Conservation (phyloP, 73 alveolate genomes). For the Durusdinium trenchii region DNA sequence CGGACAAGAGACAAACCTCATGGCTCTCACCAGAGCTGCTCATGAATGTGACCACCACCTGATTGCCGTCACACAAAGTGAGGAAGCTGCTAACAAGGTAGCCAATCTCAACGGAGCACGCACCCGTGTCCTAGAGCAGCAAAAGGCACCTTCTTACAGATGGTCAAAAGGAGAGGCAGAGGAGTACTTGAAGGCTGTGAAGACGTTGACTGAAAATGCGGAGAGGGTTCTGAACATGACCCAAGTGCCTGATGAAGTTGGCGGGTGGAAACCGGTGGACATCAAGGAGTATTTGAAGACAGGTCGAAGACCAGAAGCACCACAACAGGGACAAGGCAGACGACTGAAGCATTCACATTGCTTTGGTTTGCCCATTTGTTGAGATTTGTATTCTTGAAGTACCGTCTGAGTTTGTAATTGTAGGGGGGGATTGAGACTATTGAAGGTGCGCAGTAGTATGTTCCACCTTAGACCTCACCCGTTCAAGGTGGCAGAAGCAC, state of each 20-base stretch:
- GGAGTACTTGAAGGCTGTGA: neutral
- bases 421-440: neutral
- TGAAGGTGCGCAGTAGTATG: neutral
- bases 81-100: conserved; percentile 31
- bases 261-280: conserved; percentile 61
- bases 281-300: conserved; percentile 28
- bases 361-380: conserved; percentile 16
- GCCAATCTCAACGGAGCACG: conserved; percentile 49
- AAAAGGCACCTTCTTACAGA: conserved; percentile 23
- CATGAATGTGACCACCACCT: conserved; percentile 56
- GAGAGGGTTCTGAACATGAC: conserved; percentile 64
- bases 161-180: conserved; percentile 20
- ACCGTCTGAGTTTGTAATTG: conserved; percentile 18
- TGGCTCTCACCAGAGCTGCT: conserved; percentile 66
- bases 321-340: conserved; percentile 46
- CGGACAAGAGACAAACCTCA: neutral
- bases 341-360: conserved; percentile 33
- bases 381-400: conserved; percentile 36
- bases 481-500: conserved; percentile 41
- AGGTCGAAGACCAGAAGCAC: conserved; percentile 70
- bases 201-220: neutral
- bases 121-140: conserved; percentile 1
- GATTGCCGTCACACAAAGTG: conserved; percentile 43
- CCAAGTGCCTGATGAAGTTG: conserved; percentile 29
- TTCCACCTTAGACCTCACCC: conserved; percentile 1